A percentile compares a stretch with the other conserved stretches of the same genome.
Evolutionary conservation across 306 rosid species (phyloP).

Genomic region (Trifolium fragiferum): DNA sequence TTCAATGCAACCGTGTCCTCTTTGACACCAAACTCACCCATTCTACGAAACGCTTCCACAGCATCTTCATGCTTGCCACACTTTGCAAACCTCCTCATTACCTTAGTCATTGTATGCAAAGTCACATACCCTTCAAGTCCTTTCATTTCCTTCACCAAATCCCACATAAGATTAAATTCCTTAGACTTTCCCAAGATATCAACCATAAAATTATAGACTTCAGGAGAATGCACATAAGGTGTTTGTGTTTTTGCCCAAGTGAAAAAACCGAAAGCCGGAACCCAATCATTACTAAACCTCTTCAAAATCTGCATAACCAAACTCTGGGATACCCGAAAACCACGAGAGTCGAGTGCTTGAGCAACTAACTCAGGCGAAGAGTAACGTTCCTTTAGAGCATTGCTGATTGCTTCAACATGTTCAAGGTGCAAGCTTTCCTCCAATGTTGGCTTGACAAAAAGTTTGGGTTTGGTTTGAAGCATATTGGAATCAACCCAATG

Average conservation of each 20-base stretch:
- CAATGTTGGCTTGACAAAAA: slow-evolving; percentile 13
- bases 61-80: slow-evolving; percentile 61
- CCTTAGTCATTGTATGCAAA: slow-evolving; percentile 62
- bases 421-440: slow-evolving; percentile 11
- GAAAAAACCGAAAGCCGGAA: slow-evolving; percentile 71
- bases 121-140: slow-evolving; percentile 53
- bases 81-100: slow-evolving; percentile 68
- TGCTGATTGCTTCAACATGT: slow-evolving; percentile 52
- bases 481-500: slow-evolving; percentile 64
- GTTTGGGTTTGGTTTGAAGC: slow-evolving; percentile 31
- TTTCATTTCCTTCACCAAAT: slow-evolving; percentile 69
- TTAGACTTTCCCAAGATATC: slow-evolving; percentile 66
- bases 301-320: slow-evolving; percentile 63
- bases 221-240: slow-evolving; percentile 64
- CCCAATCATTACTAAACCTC: slow-evolving; percentile 71
- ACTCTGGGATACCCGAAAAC: slow-evolving; percentile 45
- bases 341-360: slow-evolving; percentile 49
- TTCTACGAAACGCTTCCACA: slow-evolving; percentile 55
- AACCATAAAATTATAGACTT: slow-evolving; percentile 60
- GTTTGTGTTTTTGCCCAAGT: slow-evolving; percentile 77
- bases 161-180: slow-evolving; percentile 65
- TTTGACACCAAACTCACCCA: slow-evolving; percentile 53
- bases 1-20: slow-evolving; percentile 60
- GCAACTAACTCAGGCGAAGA: slow-evolving; percentile 55
- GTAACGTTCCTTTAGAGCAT: slow-evolving; percentile 53